phyloP scores from a whole-genome alignment of 2,329 filamentous ascomycete genomes.

The Xylaria arbuscula region DNA sequence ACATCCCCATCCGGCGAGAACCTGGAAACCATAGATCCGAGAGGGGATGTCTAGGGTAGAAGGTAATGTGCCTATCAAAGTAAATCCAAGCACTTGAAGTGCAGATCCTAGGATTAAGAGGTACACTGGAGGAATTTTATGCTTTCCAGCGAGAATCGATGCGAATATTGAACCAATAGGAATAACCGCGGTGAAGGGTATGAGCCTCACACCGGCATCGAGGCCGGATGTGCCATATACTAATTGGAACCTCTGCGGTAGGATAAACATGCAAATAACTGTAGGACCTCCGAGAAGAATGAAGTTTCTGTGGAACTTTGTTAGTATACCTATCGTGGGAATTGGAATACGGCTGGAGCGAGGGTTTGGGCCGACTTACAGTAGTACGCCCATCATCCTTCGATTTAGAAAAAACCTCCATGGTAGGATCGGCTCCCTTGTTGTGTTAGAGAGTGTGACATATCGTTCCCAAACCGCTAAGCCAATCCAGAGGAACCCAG shows the following conservation, averaged over 20 bases:
- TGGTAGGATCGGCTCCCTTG: slow-evolving; percentile 39
- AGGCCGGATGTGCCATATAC: slow-evolving; percentile 35
- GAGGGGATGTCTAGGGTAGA: slow-evolving; percentile 23
- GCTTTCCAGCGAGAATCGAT: slow-evolving; percentile 18
- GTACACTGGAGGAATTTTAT: slow-evolving; percentile 33
- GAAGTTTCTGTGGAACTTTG: slow-evolving; percentile 28
- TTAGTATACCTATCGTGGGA: slow-evolving; percentile 13
- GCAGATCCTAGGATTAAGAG: slow-evolving; percentile 30
- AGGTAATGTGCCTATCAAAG: slow-evolving; percentile 31
- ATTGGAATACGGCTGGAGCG: not conserved
- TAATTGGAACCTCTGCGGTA: slow-evolving; percentile 42
- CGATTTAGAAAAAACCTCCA: slow-evolving; percentile 41
- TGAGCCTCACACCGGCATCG: slow-evolving; percentile 35
- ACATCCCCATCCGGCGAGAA: slow-evolving; percentile 36
- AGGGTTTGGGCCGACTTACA: slow-evolving; percentile 25
- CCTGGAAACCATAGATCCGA: slow-evolving; percentile 32
- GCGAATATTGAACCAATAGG: slow-evolving; percentile 33
- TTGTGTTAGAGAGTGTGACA: slow-evolving; percentile 30
- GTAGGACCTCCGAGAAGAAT: slow-evolving; percentile 20
- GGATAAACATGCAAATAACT: not conserved
- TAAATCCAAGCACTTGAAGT: slow-evolving; percentile 36
- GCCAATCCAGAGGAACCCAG: slow-evolving; percentile 37
- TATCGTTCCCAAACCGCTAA: slow-evolving; percentile 38
- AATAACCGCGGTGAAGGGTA: slow-evolving; percentile 36
- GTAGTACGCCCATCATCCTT: slow-evolving; percentile 39